Conservation (phyloP, 306 rosid species). For the Trichosanthes truncata region DNA sequence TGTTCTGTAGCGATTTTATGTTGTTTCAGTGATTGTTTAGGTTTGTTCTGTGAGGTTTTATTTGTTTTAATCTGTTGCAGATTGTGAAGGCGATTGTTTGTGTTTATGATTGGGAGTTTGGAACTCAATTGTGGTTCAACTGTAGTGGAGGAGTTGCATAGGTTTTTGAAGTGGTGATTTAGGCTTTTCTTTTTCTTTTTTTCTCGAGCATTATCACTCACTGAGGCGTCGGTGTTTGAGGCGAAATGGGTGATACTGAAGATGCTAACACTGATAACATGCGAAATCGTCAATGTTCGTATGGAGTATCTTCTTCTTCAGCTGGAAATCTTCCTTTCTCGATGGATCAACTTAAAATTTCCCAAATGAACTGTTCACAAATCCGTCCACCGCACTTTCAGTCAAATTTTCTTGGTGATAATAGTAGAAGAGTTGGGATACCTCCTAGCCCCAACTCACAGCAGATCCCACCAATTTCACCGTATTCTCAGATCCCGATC, state of each 20-base stretch:
- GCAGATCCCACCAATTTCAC: constrained; percentile 87
- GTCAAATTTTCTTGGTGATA: constrained; percentile 27
- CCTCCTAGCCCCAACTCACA: constrained; percentile 75
- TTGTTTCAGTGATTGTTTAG: not conserved
- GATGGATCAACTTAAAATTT: constrained; percentile 56
- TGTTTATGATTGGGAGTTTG: not conserved
- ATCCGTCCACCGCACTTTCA: constrained; percentile 49
- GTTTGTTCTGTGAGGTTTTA: not conserved
- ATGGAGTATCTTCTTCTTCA: constrained; percentile 52
- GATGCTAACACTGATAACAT: constrained; percentile 48
- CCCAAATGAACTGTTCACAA: constrained; percentile 50
- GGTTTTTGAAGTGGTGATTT: not conserved
- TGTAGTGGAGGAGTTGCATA: not conserved
- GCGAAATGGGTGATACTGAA: constrained; percentile 62
- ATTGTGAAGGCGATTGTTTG: not conserved
- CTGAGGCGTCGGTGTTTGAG: not conserved
- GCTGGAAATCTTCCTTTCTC: constrained; percentile 38
- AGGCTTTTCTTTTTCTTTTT: not conserved
- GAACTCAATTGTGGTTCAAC: not conserved
- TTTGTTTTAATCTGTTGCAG: not conserved
- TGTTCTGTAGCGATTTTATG: not conserved
- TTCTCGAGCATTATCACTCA: not conserved
- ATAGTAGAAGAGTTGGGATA: constrained; percentile 38
- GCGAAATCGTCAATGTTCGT: constrained; percentile 62
- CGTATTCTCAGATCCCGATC: constrained; percentile 87